Evolutionary conservation across 257 asterid species (phyloP), one percentile per base, ranked within the genome.

Genomic region (Solanum paucissectum): DNA sequence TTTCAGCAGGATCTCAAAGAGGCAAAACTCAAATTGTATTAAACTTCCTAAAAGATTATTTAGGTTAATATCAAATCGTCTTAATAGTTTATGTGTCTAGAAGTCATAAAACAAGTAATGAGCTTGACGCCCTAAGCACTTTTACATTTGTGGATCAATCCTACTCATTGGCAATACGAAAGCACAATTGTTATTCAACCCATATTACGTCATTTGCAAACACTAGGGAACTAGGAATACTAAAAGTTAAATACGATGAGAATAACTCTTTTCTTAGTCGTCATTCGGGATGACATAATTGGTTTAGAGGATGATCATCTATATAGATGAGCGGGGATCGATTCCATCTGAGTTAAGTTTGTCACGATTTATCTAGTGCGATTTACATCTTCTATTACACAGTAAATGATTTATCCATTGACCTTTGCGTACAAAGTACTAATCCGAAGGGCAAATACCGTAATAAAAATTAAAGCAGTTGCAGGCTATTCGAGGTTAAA

Each of bases 301-400:
- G n/a, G 4, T 6, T 55, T 18, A 20, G 10, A 55, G 4, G n/a
- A 20, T 55, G 64, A 7, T 55, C 11, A 6, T 6, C 1, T 9
- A 55, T 6, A 18, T 16, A 18, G 9, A 16, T 6, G 1, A 52
- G 7, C 4, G 9, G 9, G 0, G 1, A 18, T 18, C 0, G 64
- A 55, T 55, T 3, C 0, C 9, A 7, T 55, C 9, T 18, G 9
- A 55, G 1, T 55, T 20, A 20, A 55, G n/a, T 3, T 55, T 55
- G 1, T 55, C 1, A 55, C 1, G 1, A 20, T 20, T 55, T 55
- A 0, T 0, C 2, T 18, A 55, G 2, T 55, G 1, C 0, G 0
- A 2, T 55, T 55, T 55, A 55, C 4, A 6, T 55, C 9, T 55
- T 55, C 9, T 16, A 16, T 52, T 16, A 52, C 23, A 52, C 4